phyloP scores from a whole-genome alignment of 2,329 filamentous ascomycete genomes.

The Fusarium graminum region DNA sequence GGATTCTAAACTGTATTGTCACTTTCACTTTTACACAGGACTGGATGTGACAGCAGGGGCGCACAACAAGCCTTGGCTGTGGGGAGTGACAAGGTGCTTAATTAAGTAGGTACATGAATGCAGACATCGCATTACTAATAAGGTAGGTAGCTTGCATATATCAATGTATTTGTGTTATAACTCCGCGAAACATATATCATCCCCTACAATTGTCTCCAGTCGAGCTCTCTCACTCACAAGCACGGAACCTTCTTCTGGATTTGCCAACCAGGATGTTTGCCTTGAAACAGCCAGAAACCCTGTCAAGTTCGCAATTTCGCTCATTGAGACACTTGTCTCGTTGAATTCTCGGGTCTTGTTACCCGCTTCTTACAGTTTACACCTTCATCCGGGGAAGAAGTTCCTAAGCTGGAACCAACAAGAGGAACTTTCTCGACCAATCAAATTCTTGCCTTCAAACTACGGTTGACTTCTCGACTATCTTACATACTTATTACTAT shows the following conservation, averaged over 20 bases:
- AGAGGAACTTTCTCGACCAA: conserved; percentile 52
- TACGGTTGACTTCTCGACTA: conserved; percentile 6
- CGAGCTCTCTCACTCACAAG: too few relatives aligned
- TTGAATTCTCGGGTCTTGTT: conserved; percentile 10
- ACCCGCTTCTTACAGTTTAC: not conserved
- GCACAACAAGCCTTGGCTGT: not conserved
- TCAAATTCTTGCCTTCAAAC: conserved; percentile 22
- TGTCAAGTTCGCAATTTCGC: not conserved
- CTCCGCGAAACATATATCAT: too few relatives aligned
- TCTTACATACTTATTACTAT: not conserved
- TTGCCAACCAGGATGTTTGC: not conserved
- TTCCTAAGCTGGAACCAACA: conserved; percentile 6
- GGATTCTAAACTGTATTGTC: too few relatives aligned
- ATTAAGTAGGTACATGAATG: not conserved
- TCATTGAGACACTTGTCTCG: not conserved
- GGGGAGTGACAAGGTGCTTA: not conserved
- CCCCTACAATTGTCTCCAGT: too few relatives aligned
- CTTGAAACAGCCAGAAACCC: not conserved
- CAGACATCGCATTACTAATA: too few relatives aligned
- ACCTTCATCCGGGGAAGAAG: conserved; percentile 16
- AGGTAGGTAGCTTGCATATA: too few relatives aligned
- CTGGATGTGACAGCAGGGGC: too few relatives aligned
- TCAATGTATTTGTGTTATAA: not conserved
- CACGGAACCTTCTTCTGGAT: too few relatives aligned
- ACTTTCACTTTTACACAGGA: too few relatives aligned